Conservation (phyloP, 2,329 filamentous ascomycete species). For the Sodiomyces alkalinus region DNA sequence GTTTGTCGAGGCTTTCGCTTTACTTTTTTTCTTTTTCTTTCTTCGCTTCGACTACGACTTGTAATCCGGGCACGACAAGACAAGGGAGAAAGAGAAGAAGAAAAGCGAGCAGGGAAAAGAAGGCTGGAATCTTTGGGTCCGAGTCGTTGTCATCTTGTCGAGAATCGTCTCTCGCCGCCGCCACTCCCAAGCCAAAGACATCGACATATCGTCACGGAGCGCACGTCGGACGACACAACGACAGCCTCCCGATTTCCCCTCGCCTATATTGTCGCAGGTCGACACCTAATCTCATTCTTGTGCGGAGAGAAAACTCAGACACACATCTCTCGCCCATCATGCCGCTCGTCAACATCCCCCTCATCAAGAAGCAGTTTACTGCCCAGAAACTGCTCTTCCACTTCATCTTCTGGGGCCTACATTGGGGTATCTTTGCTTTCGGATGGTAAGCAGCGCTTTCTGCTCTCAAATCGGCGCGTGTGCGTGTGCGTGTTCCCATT, state of each 20-base stretch:
- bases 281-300: constrained; percentile 29
- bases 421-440: constrained; percentile 63
- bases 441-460: constrained; percentile 53
- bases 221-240: no score
- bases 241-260: no score
- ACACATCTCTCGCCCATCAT: no score
- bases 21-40: no score
- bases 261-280: constrained; percentile 41
- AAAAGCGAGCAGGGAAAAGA: no score
- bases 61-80: constrained; percentile 6
- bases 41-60: constrained; percentile 8
- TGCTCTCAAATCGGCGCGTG: background rate
- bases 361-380: constrained; percentile 51
- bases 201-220: no score
- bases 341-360: constrained; percentile 9
- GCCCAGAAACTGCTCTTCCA: constrained; percentile 64
- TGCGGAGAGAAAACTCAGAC: constrained; percentile 11
- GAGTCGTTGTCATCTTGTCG: no score
- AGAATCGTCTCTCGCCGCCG: no score
- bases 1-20: no score
- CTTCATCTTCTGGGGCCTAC: constrained; percentile 64
- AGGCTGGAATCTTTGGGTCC: no score
- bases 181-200: no score
- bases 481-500: no score
- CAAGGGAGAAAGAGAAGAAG: constrained; percentile 4